phyloP scores from a whole-genome alignment of 441 rosid species.

The Macaranga tanarius region DNA sequence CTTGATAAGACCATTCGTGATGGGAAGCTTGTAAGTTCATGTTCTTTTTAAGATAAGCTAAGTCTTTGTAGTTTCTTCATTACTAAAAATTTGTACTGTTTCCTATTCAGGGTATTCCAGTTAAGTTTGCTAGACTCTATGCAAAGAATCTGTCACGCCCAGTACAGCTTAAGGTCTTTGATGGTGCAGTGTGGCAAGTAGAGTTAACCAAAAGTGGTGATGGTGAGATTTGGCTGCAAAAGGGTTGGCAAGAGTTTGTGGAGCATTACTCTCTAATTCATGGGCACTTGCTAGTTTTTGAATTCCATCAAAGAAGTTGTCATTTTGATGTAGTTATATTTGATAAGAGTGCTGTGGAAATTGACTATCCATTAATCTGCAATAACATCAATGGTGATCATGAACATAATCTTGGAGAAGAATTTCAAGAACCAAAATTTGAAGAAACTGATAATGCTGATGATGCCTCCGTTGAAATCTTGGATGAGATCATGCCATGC shows the following conservation, averaged over 20 bases:
- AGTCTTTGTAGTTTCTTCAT: too few species aligned
- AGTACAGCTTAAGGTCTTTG: constrained; percentile 25
- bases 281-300: constrained; percentile 40
- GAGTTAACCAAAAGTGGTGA: constrained; percentile 19
- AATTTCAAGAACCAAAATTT: too few species aligned
- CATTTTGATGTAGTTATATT: constrained; percentile 34
- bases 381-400: background rate
- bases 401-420: background rate
- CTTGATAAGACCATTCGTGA: background rate
- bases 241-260: constrained; percentile 50
- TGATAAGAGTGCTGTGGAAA: constrained; percentile 27
- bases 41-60: too few species aligned
- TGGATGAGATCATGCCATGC: background rate
- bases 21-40: constrained; percentile 5
- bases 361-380: constrained; percentile 23
- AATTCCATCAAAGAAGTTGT: constrained; percentile 27
- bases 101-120: constrained; percentile 25
- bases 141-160: constrained; percentile 20
- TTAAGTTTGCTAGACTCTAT: constrained; percentile 21
- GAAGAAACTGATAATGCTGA: too few species aligned
- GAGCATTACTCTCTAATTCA: constrained; percentile 33
- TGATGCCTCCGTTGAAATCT: background rate
- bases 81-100: too few species aligned
- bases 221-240: constrained; percentile 43
- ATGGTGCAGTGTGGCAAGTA: constrained; percentile 32